Evolutionary conservation across 2,329 filamentous ascomycete species (phyloP).

Genomic region (Xylaria sp.): DNA sequence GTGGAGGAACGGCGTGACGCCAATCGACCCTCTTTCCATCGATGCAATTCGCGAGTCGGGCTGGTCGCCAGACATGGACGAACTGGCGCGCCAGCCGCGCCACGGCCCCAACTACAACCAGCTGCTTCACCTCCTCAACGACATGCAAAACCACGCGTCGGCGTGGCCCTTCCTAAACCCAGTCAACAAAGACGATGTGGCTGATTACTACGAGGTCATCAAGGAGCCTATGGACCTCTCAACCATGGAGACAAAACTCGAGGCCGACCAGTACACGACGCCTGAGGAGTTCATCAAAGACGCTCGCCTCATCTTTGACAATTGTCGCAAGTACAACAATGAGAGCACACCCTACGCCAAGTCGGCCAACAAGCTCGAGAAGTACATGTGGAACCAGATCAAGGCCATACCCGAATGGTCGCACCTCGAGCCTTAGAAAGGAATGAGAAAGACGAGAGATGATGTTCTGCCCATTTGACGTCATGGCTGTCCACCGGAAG

Average conservation of each 20-base stretch:
- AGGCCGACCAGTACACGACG: constrained; percentile 89
- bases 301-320: constrained; percentile 89
- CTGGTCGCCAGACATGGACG: constrained; percentile 98
- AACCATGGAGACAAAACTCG: constrained; percentile 95
- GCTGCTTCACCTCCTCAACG: constrained; percentile 90
- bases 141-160: constrained; percentile 91
- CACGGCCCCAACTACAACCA: constrained; percentile 97
- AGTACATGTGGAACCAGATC: constrained; percentile 95
- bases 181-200: constrained; percentile 94
- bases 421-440: constrained; percentile 61
- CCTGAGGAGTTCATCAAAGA: constrained; percentile 95
- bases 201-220: constrained; percentile 99
- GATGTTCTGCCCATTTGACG: neutral
- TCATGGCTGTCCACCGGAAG: neutral
- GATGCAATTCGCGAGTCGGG: constrained; percentile 90
- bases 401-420: constrained; percentile 94
- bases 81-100: constrained; percentile 90
- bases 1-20: constrained; percentile 78
- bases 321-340: constrained; percentile 96
- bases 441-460: neutral
- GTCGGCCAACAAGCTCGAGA: constrained; percentile 90
- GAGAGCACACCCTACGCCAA: constrained; percentile 96
- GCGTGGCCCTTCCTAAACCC: constrained; percentile 96
- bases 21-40: constrained; percentile 88
- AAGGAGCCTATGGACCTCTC: constrained; percentile 96